Conservation (phyloP, 441 rosid genomes). For the Metrosideros polymorpha region DNA sequence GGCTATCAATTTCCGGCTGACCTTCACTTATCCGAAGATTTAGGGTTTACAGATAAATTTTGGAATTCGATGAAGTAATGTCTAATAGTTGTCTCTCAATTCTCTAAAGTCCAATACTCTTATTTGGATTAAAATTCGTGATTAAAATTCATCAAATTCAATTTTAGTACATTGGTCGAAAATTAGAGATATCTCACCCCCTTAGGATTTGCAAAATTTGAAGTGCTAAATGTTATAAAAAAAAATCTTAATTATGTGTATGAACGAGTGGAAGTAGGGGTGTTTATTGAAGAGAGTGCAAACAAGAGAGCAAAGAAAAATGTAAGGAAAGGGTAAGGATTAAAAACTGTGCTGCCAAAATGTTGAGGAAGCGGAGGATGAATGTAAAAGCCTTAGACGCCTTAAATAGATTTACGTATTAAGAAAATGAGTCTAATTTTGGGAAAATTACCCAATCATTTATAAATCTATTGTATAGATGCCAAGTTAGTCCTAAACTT, state of each 20-base stretch:
- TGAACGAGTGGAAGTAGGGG: not conserved
- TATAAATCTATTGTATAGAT: not conserved
- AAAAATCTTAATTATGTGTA: not conserved
- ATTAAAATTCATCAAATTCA: too few relatives aligned
- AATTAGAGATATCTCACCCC: too few relatives aligned
- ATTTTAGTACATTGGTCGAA: too few relatives aligned
- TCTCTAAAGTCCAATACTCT: too few relatives aligned
- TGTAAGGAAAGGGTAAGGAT: not conserved
- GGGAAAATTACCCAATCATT: not conserved
- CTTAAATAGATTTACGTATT: not conserved
- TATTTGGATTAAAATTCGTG: too few relatives aligned
- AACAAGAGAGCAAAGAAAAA: not conserved
- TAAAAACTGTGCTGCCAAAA: not conserved
- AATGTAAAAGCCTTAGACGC: not conserved
- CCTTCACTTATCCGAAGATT: too few relatives aligned
- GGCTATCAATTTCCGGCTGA: too few relatives aligned
- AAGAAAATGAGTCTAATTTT: not conserved
- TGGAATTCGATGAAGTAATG: too few relatives aligned
- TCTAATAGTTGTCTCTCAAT: too few relatives aligned
- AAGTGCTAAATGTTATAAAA: not conserved
- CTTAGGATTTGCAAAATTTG: not conserved
- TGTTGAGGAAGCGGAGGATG: not conserved
- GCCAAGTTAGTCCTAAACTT: not conserved
- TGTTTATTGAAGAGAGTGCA: not conserved
- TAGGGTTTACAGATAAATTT: too few relatives aligned